Conservation (phyloP, 2,329 filamentous ascomycete genomes). For the Penicillium sp. region DNA sequence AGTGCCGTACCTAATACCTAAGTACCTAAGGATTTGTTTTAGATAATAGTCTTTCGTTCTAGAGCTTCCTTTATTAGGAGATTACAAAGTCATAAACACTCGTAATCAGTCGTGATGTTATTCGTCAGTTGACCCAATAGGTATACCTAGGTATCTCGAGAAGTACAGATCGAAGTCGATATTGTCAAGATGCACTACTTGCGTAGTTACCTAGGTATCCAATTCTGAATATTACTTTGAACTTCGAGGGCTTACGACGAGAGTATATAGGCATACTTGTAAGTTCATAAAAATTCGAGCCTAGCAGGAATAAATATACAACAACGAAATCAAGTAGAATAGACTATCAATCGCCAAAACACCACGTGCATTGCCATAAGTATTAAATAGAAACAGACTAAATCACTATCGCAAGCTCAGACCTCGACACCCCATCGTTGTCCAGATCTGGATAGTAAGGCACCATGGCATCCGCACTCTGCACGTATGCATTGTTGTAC, state of each 20-base stretch:
- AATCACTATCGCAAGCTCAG: slow-evolving; percentile 78
- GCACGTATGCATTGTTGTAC: slow-evolving; percentile 96
- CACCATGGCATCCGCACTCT: slow-evolving; percentile 88
- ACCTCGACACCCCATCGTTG: slow-evolving; percentile 72
- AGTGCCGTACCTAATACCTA: too few species aligned
- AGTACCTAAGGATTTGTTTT: too few species aligned
- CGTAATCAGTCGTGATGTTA: too few species aligned
- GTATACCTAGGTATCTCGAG: too few species aligned
- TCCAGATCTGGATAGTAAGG: slow-evolving; percentile 90
- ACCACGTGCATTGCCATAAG: slow-evolving; percentile 9
- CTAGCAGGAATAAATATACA: background rate
- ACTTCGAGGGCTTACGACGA: background rate
- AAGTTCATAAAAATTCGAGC: background rate
- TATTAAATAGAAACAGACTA: slow-evolving; percentile 39
- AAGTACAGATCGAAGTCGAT: too few species aligned
- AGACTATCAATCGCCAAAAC: background rate
- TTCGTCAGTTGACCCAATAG: too few species aligned
- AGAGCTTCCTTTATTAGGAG: too few species aligned
- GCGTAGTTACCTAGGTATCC: background rate
- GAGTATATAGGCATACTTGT: background rate
- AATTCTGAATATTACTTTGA: background rate
- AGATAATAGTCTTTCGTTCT: too few species aligned
- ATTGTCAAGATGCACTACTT: background rate
- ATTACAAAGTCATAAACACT: too few species aligned
- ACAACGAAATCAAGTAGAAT: background rate